Evolutionary conservation across 148 eudicot species (phyloP), one percentile per base, ranked within the genome.

Genomic region (Dysphania ambrosioides): DNA sequence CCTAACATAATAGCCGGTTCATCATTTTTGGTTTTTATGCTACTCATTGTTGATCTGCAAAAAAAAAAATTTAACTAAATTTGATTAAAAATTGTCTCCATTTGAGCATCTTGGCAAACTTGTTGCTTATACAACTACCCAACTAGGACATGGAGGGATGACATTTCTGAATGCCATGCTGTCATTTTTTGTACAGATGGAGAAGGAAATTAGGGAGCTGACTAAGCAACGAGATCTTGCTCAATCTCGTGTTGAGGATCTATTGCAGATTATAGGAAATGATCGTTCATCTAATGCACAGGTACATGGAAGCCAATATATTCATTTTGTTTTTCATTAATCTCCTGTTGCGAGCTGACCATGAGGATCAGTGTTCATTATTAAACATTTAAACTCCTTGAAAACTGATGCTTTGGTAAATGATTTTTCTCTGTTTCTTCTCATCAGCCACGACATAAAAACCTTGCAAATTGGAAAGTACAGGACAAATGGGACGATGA

Each of bases 171-270:
- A 1, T 21, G 38, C 29, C 38, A 19, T 41, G 19, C 21, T 55
- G 26, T 63, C 5, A 7, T 71, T 65, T 19, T 31, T 68, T 36
- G 68, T 66, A 60, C 88, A 93, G 98, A 83, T 93, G 85, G 98
- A 88, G 79, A 90, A 87, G 85, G 93, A 88, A 79, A 90, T 88
- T 61, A 83, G 79, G 79, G 96, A 90, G 80, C 82, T 93, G 56
- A 85, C 79, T 68, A 90, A 86, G 85, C 92, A 91, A 77, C 84
- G 92, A 55, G 90, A 85, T 74, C 87, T 89, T 79, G 93, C 97
- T 79, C 89, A 91, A 79, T 88, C 94, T 70, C 87, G 92, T 72
- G 86, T 88, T 44, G 87, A 91, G 82, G 94, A 93, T 83, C 82
- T 89, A 79, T 81, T 89, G 75, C 87, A 41, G 79, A 73, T 82